Conservation (phyloP, 768 basidiomycete genomes). For the Lactarius indigo region DNA sequence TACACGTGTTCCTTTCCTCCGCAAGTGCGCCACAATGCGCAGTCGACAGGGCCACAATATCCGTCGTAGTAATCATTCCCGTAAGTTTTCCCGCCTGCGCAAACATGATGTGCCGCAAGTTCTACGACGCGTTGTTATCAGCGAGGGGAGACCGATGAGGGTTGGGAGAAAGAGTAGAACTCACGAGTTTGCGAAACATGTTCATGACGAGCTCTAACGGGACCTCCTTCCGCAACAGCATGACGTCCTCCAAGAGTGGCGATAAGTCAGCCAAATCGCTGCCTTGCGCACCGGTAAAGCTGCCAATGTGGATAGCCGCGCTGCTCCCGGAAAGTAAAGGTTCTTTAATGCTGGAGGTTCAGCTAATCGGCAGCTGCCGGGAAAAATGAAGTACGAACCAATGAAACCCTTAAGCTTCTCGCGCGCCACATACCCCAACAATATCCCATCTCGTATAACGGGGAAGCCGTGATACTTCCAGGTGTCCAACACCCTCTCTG, state of each 20-base stretch:
- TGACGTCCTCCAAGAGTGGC: conserved; percentile 40
- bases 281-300: background rate
- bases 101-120: conserved; percentile 65
- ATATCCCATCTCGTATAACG: conserved; percentile 46
- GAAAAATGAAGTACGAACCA: conserved; percentile 27
- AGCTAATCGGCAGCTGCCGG: background rate
- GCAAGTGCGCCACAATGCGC: conserved; percentile 42
- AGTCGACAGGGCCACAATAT: conserved; percentile 57
- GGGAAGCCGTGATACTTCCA: conserved; percentile 62
- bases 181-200: conserved; percentile 71
- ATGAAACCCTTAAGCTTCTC: conserved; percentile 44
- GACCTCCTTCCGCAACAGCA: conserved; percentile 64
- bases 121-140: conserved; percentile 38
- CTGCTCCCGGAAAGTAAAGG: conserved; percentile 9
- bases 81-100: conserved; percentile 54
- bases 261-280: conserved; percentile 32
- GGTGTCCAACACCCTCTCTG: conserved; percentile 41
- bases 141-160: conserved; percentile 12
- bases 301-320: too few relatives aligned
- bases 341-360: conserved; percentile 13
- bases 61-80: conserved; percentile 67
- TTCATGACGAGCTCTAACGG: conserved; percentile 67
- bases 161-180: conserved; percentile 5
- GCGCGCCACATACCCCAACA: conserved; percentile 62
- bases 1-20: background rate